Conservation (phyloP, 139 green algal genomes). For the Chlamydomonas sphaeroides region DNA sequence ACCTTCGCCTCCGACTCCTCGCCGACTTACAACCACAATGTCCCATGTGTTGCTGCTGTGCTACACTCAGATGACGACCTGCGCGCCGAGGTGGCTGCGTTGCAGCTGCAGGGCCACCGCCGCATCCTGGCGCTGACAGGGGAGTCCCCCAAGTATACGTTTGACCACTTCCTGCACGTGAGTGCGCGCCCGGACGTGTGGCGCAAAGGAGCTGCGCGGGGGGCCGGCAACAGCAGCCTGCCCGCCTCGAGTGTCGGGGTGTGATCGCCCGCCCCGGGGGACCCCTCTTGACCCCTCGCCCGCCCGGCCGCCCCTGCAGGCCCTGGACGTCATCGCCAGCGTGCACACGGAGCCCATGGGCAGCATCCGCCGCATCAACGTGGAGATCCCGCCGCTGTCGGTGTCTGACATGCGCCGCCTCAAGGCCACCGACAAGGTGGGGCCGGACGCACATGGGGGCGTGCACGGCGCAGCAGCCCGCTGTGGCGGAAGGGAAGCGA, state of each 20-base stretch:
- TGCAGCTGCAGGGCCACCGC: slow-evolving; percentile 72
- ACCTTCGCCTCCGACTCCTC: too few species aligned
- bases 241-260: too few species aligned
- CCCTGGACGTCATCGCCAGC: slow-evolving; percentile 62
- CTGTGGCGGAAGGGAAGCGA: too few species aligned
- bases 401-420: slow-evolving; percentile 79
- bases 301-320: slow-evolving; percentile 51
- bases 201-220: too few species aligned
- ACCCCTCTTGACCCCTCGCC: too few species aligned
- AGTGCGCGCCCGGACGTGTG: background rate
- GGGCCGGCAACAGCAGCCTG: too few species aligned
- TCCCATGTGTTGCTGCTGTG: background rate
- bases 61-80: slow-evolving; percentile 60
- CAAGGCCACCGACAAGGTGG: slow-evolving; percentile 74
- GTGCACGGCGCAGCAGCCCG: too few species aligned
- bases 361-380: slow-evolving; percentile 77
- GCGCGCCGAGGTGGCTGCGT: slow-evolving; percentile 62
- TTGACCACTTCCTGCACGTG: slow-evolving; percentile 73
- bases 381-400: slow-evolving; percentile 77
- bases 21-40: background rate
- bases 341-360: slow-evolving; percentile 71
- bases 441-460: too few species aligned
- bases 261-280: too few species aligned
- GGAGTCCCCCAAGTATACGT: slow-evolving; percentile 78
- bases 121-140: slow-evolving; percentile 77